Evolutionary conservation across 192 early-diverging fungal genomes (phyloP).

Genomic region (Chytriomyces hyalinus): DNA sequence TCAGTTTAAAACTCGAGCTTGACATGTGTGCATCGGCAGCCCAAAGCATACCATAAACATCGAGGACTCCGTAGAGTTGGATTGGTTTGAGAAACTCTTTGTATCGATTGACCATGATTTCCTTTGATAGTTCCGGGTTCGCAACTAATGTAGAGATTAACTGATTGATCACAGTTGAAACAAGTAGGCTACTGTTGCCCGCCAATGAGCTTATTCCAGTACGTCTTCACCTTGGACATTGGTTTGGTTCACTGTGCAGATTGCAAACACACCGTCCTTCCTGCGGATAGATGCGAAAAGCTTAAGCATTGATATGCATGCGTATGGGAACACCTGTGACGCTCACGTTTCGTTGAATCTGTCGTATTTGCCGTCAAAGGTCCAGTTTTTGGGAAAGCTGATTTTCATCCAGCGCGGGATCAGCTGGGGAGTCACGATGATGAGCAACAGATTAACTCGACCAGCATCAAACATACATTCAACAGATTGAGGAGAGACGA

Average conservation of each 20-base stretch:
- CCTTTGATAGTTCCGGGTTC: slow-evolving; percentile 1
- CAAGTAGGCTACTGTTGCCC: not conserved
- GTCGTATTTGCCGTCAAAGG: not conserved
- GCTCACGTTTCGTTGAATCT: not conserved
- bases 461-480: not conserved
- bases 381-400: slow-evolving; percentile 1
- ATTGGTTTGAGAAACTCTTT: slow-evolving; percentile 41
- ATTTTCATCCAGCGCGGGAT: not conserved
- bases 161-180: not conserved
- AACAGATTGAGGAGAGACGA: not conserved
- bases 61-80: slow-evolving; percentile 31
- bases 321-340: not conserved
- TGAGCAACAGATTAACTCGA: no score
- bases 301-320: not conserved
- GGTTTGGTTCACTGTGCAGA: not conserved
- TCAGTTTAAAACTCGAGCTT: no score
- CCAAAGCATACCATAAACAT: slow-evolving; percentile 30
- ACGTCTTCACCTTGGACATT: not conserved
- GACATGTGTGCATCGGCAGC: no score
- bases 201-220: not conserved
- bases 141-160: not conserved
- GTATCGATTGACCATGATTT: slow-evolving; percentile 7
- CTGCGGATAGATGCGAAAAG: not conserved
- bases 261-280: not conserved
- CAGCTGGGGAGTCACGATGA: not conserved